Conservation (phyloP, 306 rosid species). For the Vigna mungo region DNA sequence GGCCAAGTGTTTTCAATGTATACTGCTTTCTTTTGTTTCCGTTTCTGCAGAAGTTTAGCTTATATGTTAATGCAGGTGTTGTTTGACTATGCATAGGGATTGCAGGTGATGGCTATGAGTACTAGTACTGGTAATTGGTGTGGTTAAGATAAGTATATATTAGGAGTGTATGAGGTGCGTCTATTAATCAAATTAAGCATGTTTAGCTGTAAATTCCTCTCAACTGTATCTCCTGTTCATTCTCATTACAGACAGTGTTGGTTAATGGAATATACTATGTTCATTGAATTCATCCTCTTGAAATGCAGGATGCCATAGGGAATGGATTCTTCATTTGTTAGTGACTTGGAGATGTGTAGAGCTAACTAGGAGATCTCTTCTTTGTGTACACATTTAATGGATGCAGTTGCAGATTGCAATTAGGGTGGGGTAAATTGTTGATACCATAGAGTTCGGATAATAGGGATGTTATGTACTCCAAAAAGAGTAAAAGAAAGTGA, state of each 20-base stretch:
- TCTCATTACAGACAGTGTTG: slow-evolving; percentile 12
- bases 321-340: slow-evolving; percentile 41
- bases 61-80: slow-evolving; percentile 25
- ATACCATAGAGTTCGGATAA: slow-evolving; percentile 43
- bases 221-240: slow-evolving; percentile 2
- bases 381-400: slow-evolving; percentile 41
- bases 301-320: slow-evolving; percentile 41
- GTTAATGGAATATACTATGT: slow-evolving; percentile 18
- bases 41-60: slow-evolving; percentile 10
- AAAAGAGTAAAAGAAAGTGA: background rate
- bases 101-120: background rate
- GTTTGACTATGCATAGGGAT: slow-evolving; percentile 46
- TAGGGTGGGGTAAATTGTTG: slow-evolving; percentile 44
- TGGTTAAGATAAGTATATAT: slow-evolving; percentile 43
- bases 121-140: slow-evolving; percentile 31
- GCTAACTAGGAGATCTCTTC: slow-evolving; percentile 34
- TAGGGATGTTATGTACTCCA: background rate
- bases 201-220: slow-evolving; percentile 32
- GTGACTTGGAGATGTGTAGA: slow-evolving; percentile 41
- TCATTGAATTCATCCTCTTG: slow-evolving; percentile 39
- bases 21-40: slow-evolving; percentile 23
- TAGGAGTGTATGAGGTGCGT: slow-evolving; percentile 47
- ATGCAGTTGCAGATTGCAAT: slow-evolving; percentile 36
- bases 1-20: slow-evolving; percentile 22
- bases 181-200: background rate